Conservation (phyloP, 352 stramenopile species). For the Globisporangium sylvaticum region DNA sequence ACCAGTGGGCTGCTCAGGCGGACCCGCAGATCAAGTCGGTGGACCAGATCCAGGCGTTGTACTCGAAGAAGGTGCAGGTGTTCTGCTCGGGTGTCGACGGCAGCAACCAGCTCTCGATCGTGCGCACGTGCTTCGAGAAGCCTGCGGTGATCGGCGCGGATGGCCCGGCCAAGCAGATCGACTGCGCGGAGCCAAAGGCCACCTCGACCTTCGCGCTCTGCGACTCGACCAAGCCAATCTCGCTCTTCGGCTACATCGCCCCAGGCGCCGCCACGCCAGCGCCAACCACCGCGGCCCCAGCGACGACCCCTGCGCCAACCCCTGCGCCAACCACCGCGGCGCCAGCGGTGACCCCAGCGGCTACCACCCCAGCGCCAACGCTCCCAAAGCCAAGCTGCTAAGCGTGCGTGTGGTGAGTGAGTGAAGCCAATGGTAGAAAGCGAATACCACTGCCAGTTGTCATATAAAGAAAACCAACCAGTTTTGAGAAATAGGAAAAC, state of each 20-base stretch:
- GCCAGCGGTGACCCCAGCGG: background rate
- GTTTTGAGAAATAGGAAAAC: background rate
- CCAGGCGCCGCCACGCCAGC: slow-evolving; percentile 8
- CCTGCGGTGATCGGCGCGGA: slow-evolving; percentile 26
- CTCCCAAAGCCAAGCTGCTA: slow-evolving; percentile 8
- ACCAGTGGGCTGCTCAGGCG: slow-evolving; percentile 12
- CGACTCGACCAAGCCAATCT: slow-evolving; percentile 36
- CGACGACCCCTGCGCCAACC: background rate
- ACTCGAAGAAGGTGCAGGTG: slow-evolving; percentile 20
- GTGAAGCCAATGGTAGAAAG: background rate
- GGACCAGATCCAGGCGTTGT: slow-evolving; percentile 12
- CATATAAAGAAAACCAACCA: background rate
- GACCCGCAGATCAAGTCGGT: slow-evolving; percentile 7
- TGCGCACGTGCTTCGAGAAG: slow-evolving; percentile 28
- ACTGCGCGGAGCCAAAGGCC: slow-evolving; percentile 39
- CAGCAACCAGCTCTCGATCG: slow-evolving; percentile 20
- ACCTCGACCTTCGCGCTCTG: slow-evolving; percentile 52
- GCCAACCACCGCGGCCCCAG: slow-evolving; percentile 1
- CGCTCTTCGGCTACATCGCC: slow-evolving; percentile 39
- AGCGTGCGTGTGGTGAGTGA: background rate
- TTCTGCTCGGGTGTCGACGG: slow-evolving; percentile 21
- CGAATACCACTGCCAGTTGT: background rate
- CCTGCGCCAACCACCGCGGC: background rate
- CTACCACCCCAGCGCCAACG: background rate
- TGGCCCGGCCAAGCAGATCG: slow-evolving; percentile 42